Evolutionary conservation across 129 eudicot genomes (phyloP), one percentile per base, ranked within the genome.

Genomic region (Solidago caesia): DNA sequence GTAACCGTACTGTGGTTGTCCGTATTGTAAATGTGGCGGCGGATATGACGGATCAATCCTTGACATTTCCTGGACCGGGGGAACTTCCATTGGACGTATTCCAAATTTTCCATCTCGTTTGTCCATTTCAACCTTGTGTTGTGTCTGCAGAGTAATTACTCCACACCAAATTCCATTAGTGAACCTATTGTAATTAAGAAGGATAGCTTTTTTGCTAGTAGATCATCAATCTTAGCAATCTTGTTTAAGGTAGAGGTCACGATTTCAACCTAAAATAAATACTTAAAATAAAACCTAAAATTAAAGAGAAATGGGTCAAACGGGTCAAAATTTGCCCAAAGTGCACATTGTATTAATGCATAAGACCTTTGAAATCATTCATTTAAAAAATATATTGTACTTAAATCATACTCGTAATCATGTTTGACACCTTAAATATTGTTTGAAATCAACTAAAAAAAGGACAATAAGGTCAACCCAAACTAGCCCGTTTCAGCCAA

Each of bases 71-170:
- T 90, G 98, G 25, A 75, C 75, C 0, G 90, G 89, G 15, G 98
- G 98, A 8, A 88, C 88, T 21, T 86, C 80, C 98, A 93, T 93
- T 1, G 88, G 86, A 41, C 78, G 89, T 4, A 81, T 82, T 5
- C 96, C 92, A 74, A 90, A 88, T 64, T 64, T 84, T 57, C 98
- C 98, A 78, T 93, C 98, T 61, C 98, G 83, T 81, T 93, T 93
- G 88, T 93, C 98, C 97, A 93, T 88, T 79, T 93, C 98, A 44
- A 90, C 75, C 87, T 93, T 93, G 91, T 93, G 98, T 13, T 93
- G 98, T 78, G 98, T 93, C 98, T 90, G 88, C 73, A 77, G 69
- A 45, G 46, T 33, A 7, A 7, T 29, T 33, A 15, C 61, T 56
- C 27, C 27, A 15, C 27, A 56, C 1, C 15, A 56, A 8, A 8